Conservation (phyloP, 192 early-diverging fungal genomes). For the Backusella luteola region DNA sequence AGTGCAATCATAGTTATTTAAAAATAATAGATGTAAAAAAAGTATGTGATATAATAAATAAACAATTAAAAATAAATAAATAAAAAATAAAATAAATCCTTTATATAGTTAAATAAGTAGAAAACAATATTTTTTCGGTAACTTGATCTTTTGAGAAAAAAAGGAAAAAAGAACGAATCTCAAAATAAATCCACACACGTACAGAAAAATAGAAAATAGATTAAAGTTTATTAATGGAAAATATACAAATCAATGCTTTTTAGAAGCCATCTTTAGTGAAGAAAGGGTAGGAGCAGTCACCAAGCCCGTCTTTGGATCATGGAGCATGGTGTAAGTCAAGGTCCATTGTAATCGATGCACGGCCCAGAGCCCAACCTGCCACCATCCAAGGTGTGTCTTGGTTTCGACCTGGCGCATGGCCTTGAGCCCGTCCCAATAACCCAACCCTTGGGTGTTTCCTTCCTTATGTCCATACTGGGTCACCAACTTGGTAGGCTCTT, state of each 20-base stretch:
- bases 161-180: neutral
- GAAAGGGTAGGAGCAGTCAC: conserved; percentile 24
- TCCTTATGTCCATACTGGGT: conserved; percentile 6
- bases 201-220: neutral
- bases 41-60: neutral
- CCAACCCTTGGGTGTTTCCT: conserved; percentile 17
- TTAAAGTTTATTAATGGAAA: neutral
- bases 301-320: conserved; percentile 26
- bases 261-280: neutral
- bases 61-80: no score
- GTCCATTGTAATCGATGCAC: conserved; percentile 30
- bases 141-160: neutral
- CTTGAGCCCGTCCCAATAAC: conserved; percentile 32
- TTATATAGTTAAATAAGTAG: neutral
- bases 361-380: conserved; percentile 18
- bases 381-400: conserved; percentile 17
- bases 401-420: conserved; percentile 15
- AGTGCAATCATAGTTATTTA: neutral
- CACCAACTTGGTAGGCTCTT: neutral
- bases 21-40: neutral
- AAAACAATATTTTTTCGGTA: neutral
- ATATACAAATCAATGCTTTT: neutral
- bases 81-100: neutral
- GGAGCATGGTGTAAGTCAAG: conserved; percentile 32
- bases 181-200: no score